These are phyloP conservation scores for Fusarium virguliforme DNA, from an alignment of 2,329 filamentous ascomycete species.

Conservation along the genomic window DNA sequence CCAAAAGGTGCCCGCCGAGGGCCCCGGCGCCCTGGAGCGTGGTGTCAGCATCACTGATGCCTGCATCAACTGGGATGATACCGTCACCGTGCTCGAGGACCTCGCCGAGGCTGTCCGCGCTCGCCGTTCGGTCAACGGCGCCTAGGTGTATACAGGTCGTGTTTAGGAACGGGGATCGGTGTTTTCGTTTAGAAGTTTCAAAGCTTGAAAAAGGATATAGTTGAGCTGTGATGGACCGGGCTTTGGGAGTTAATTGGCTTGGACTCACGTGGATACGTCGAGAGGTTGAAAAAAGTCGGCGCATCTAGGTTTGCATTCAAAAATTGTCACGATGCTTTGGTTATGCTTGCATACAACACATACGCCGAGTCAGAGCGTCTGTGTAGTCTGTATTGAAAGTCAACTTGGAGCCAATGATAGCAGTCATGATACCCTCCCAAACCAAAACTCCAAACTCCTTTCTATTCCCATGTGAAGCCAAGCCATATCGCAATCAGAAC, in stretches of 20 bases:
- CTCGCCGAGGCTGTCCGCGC: conserved; percentile 87
- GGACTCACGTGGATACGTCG: conserved; percentile 41
- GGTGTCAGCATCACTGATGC: conserved; percentile 97
- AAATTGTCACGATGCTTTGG: conserved; percentile 47
- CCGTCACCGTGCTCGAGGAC: conserved; percentile 85
- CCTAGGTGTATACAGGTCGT: conserved; percentile 48
- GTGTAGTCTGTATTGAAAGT: conserved; percentile 13
- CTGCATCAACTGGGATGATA: conserved; percentile 94
- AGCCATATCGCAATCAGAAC: background rate
- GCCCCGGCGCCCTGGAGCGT: conserved; percentile 83
- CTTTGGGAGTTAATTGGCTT: conserved; percentile 49
- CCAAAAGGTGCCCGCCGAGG: conserved; percentile 90
- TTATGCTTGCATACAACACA: conserved; percentile 27
- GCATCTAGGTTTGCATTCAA: conserved; percentile 49
- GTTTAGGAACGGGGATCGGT: conserved; percentile 17
- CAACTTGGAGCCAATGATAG: conserved; percentile 18
- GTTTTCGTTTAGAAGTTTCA: conserved; percentile 28
- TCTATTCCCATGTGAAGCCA: conserved; percentile 14
- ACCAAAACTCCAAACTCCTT: conserved; percentile 30
- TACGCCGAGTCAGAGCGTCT: background rate
- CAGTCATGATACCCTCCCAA: conserved; percentile 19
- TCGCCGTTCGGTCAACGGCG: conserved; percentile 72
- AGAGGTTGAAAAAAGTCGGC: conserved; percentile 45
- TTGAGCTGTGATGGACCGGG: conserved; percentile 19
- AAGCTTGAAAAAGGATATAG: conserved; percentile 18